These are phyloP conservation scores for Curvularia lunata DNA, from an alignment of 2,329 filamentous ascomycete genomes.

Conservation along the genomic window DNA sequence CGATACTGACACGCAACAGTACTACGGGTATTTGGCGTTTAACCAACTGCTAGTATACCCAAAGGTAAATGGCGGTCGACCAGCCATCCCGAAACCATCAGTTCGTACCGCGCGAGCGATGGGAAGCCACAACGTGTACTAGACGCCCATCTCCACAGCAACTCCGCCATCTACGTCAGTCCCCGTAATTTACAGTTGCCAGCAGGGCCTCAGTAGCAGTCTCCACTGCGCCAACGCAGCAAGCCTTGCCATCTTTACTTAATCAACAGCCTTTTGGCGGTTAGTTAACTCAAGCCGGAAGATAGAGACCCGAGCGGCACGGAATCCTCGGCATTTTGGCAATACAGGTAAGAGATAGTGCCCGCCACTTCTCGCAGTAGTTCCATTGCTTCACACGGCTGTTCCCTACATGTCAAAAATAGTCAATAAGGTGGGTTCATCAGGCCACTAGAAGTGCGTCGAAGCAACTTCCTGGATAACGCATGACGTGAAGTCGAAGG, in stretches of 20 bases:
- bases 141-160: neutral
- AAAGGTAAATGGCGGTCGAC: neutral
- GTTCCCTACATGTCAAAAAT: neutral
- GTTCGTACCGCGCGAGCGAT: neutral
- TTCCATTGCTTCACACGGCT: neutral
- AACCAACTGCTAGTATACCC: conserved; percentile 1
- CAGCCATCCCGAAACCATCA: neutral
- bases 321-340: neutral
- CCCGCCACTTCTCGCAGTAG: neutral
- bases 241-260: neutral
- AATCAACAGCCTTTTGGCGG: neutral
- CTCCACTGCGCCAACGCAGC: neutral
- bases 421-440: conserved; percentile 1
- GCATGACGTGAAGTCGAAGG: conserved; percentile 1
- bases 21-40: conserved; percentile 10
- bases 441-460: conserved; percentile 2
- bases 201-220: neutral
- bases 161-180: neutral
- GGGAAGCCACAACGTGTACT: neutral
- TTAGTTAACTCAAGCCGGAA: neutral
- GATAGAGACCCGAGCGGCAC: conserved; percentile 4
- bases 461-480: conserved; percentile 8
- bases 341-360: neutral
- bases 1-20: conserved; percentile 13
- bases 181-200: neutral